Evolutionary conservation across 169 alveolate species (phyloP).

Genomic region (Plasmodium sp.): DNA sequence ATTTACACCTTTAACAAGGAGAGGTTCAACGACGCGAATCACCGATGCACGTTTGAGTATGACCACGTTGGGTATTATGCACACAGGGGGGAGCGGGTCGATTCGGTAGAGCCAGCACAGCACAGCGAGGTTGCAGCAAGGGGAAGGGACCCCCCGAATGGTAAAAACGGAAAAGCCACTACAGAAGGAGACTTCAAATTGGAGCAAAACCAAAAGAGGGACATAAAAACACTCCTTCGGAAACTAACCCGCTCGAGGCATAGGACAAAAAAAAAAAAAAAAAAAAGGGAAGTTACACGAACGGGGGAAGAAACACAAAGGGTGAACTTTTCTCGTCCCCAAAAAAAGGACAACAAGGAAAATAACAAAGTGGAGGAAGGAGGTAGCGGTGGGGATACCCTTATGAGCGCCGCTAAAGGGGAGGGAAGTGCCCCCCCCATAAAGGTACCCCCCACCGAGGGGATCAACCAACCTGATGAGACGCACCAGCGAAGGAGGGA

Average conservation of each 20-base stretch:
- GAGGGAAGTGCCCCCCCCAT: background rate
- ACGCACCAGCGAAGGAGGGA: background rate
- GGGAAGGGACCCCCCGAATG: background rate
- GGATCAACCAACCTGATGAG: background rate
- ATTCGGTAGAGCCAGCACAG: background rate
- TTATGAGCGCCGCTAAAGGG: background rate
- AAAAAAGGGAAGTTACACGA: background rate
- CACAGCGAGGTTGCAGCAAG: background rate
- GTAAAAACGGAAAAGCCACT: background rate
- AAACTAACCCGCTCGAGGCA: background rate
- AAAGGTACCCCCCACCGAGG: background rate
- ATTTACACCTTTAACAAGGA: constrained; percentile 45
- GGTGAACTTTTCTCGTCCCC: background rate
- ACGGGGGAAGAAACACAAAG: background rate
- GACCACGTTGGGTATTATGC: background rate
- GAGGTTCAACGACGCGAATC: constrained; percentile 17
- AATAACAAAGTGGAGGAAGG: background rate
- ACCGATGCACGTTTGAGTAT: constrained; percentile 7
- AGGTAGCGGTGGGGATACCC: background rate
- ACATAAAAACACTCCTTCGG: background rate
- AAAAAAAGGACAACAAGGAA: background rate
- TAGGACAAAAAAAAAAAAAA: background rate
- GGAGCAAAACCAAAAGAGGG: background rate
- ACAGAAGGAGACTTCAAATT: background rate
- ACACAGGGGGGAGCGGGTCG: background rate